phyloP scores from a whole-genome alignment of 148 eudicot species.

The Bassia scoparia region DNA sequence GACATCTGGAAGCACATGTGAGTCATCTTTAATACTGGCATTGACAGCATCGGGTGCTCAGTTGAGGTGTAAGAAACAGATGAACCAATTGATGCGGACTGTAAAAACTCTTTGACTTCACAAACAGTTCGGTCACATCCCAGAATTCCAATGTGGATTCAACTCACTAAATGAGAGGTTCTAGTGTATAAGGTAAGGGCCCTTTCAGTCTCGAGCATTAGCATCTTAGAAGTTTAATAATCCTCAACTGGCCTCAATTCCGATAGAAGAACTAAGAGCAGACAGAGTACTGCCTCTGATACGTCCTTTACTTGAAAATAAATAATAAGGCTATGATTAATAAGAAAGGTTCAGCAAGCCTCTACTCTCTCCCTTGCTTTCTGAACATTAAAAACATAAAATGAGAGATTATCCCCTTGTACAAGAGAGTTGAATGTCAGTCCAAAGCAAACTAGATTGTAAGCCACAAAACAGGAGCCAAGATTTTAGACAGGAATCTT shows the following conservation, averaged over 20 bases:
- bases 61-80: conserved; percentile 30
- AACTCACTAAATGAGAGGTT: conserved; percentile 82
- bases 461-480: not conserved
- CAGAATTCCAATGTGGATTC: conserved; percentile 77
- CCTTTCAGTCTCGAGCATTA: conserved; percentile 77
- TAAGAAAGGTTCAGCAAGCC: not conserved
- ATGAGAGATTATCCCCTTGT: not conserved
- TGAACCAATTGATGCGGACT: conserved; percentile 30
- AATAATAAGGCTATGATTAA: conserved; percentile 10
- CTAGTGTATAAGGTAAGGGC: conserved; percentile 72
- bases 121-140: conserved; percentile 73
- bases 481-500: not conserved
- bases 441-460: not conserved
- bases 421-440: not conserved
- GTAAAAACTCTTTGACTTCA: conserved; percentile 63
- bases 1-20: conserved; percentile 52
- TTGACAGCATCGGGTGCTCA: conserved; percentile 15
- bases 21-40: conserved; percentile 28
- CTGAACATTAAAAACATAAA: not conserved
- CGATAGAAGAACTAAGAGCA: conserved; percentile 70
- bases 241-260: conserved; percentile 94
- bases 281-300: conserved; percentile 68
- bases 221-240: conserved; percentile 70
- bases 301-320: conserved; percentile 75
- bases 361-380: not conserved